These are phyloP conservation scores for Fusarium verticillioides DNA, from an alignment of 2,329 filamentous ascomycete genomes.

Conservation along the genomic window DNA sequence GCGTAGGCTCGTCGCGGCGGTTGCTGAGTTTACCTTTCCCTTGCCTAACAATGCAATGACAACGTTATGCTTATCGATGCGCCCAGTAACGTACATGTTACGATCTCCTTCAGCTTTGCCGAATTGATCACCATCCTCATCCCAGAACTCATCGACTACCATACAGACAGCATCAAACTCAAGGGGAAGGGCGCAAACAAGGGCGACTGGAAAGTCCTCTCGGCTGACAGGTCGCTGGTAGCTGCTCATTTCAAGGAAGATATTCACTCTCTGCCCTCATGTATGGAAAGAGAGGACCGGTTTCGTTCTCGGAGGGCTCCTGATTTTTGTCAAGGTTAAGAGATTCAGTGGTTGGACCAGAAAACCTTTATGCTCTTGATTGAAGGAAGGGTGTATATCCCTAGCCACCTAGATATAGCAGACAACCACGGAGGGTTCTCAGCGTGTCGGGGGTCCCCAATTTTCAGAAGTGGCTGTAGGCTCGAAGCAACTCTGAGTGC, in stretches of 20 bases:
- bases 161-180: not conserved
- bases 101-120: not conserved
- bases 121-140: not conserved
- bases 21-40: not conserved
- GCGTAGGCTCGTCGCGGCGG: not conserved
- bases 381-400: not conserved
- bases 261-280: rapidly evolving
- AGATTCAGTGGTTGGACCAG: too few relatives aligned
- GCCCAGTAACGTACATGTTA: not conserved
- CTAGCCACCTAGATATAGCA: too few relatives aligned
- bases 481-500: not conserved
- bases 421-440: too few relatives aligned
- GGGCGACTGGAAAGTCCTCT: not conserved
- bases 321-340: rapidly evolving
- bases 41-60: not conserved
- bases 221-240: not conserved
- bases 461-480: not conserved
- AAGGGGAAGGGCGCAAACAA: not conserved
- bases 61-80: not conserved
- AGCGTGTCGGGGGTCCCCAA: rapidly evolving
- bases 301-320: rapidly evolving
- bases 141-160: not conserved
- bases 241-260: not conserved
- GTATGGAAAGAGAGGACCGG: rapidly evolving
- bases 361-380: not conserved